Evolutionary conservation across 1,284 basidiomycete genomes (phyloP).

Genomic region (Trichosporon inkin): DNA sequence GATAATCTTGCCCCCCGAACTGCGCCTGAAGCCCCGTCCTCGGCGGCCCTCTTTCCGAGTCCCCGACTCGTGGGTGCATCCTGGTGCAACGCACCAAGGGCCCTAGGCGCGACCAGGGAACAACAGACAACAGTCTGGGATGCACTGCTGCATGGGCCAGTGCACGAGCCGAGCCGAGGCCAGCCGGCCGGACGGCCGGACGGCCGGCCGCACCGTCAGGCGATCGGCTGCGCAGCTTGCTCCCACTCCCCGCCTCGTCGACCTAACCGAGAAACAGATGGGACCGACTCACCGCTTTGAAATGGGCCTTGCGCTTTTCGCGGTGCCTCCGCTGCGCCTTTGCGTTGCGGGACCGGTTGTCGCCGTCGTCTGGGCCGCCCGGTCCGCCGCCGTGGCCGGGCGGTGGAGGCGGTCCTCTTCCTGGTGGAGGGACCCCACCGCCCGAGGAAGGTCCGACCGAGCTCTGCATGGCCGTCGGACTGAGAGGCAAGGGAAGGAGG

Average conservation of each 20-base stretch:
- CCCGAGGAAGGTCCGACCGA: conserved; percentile 5
- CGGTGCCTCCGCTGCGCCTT: conserved; percentile 85
- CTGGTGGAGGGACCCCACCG: conserved; percentile 6
- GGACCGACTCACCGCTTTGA: conserved; percentile 65
- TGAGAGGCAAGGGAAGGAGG: conserved; percentile 5
- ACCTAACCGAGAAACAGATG: background rate
- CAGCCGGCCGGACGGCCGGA: too few relatives aligned
- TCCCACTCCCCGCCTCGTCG: background rate
- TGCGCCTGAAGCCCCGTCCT: background rate
- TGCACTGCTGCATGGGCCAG: too few relatives aligned
- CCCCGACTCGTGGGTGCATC: too few relatives aligned
- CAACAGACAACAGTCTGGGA: too few relatives aligned
- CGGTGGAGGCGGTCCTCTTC: conserved; percentile 8
- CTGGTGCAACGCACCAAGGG: too few relatives aligned
- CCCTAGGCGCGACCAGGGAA: too few relatives aligned
- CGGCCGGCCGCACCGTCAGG: too few relatives aligned
- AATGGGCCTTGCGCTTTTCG: conserved; percentile 87
- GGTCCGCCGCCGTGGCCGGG: conserved; percentile 3
- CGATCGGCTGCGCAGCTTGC: background rate
- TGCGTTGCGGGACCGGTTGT: conserved; percentile 61
- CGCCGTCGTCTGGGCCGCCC: conserved; percentile 34
- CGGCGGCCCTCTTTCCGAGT: too few relatives aligned
- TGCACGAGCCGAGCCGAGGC: too few relatives aligned
- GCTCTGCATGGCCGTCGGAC: conserved; percentile 4
- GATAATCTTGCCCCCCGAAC: background rate